These are phyloP conservation scores for Pseudogymnoascus sp. DNA, from an alignment of 2,329 filamentous ascomycete species.

Conservation along the genomic window DNA sequence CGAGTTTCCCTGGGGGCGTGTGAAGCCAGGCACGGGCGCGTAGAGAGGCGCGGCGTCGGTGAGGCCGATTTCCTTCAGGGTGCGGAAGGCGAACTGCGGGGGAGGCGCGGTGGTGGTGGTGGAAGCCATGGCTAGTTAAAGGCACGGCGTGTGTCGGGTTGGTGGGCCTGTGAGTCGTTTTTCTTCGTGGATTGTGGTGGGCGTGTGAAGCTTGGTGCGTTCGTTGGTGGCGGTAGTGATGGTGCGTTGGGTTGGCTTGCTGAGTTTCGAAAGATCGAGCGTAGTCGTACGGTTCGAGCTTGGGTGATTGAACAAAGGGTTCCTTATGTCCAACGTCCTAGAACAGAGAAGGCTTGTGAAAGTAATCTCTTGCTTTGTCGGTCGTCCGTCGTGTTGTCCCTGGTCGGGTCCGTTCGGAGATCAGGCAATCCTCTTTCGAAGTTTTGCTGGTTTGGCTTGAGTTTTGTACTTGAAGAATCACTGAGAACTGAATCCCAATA, in stretches of 20 bases:
- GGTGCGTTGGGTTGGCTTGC: background rate
- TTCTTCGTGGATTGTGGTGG: constrained; percentile 6
- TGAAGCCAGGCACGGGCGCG: constrained; percentile 72
- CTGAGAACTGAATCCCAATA: constrained; percentile 9
- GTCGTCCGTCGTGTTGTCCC: background rate
- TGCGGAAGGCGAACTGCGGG: constrained; percentile 94
- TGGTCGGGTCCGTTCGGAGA: background rate
- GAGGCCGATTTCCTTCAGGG: constrained; percentile 91
- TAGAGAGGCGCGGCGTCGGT: constrained; percentile 88
- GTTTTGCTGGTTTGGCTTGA: background rate
- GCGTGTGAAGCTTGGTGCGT: background rate
- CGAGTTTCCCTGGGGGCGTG: constrained; percentile 83
- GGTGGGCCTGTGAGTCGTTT: background rate
- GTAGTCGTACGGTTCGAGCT: background rate
- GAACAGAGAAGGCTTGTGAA: background rate
- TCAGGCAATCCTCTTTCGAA: constrained; percentile 5
- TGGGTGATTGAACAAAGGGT: background rate
- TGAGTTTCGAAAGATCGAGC: background rate
- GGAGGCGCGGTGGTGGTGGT: constrained; percentile 33
- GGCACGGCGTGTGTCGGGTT: constrained; percentile 43
- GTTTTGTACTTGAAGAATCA: background rate
- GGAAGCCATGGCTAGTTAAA: constrained; percentile 88
- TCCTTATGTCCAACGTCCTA: background rate
- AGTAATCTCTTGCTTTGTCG: background rate
- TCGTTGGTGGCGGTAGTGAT: background rate